Evolutionary conservation across 148 eudicot species (phyloP), one percentile per base, ranked within the genome.

Genomic region (Rhododendron williamsianum): DNA sequence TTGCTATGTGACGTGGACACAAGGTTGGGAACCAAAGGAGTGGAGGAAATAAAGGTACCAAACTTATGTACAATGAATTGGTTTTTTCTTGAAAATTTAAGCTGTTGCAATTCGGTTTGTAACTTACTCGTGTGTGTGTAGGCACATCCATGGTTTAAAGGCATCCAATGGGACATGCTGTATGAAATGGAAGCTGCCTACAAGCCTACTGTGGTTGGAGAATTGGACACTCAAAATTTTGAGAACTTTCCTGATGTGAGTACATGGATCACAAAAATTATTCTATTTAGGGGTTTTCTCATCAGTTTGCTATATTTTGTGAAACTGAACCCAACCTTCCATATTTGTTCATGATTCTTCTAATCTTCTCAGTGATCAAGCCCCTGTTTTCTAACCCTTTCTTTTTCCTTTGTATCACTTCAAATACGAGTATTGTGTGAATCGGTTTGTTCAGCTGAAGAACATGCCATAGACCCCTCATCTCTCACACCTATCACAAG

Each of bases 181-280:
- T 93, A 93, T 87, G 94, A 93, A 90, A 90, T 90, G 91, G 96
- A 93, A 76, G 96, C 96, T 81, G 94, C 96, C 63, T 91, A 92
- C 87, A 93, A 90, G 72, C 96, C 96, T 58, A 89, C 72, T 7
- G 92, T 92, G 27, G 87, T 49, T 80, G 96, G 93, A 86, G 96
- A 92, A 27, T 84, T 89, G 86, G 96, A 93, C 86, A 93, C 96
- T 41, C 94, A 92, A 87, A 93, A 93, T 85, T 93, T 93, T 77
- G 94, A 92, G 87, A 93, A 92, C 87, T 93, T 93, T 86, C 84
- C 90, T 80, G 92, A 92, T 38, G 95, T 92, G 86, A 87, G 96
- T 86, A 13, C 56, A 56, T 51, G 33, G 25, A 52, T 60, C 23
- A 19, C 46, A 7, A 15, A 45, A 45, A 83, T 69, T 78, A 81